phyloP scores from a whole-genome alignment of 2,329 filamentous ascomycete species.

The Cladosporium oxysporum region DNA sequence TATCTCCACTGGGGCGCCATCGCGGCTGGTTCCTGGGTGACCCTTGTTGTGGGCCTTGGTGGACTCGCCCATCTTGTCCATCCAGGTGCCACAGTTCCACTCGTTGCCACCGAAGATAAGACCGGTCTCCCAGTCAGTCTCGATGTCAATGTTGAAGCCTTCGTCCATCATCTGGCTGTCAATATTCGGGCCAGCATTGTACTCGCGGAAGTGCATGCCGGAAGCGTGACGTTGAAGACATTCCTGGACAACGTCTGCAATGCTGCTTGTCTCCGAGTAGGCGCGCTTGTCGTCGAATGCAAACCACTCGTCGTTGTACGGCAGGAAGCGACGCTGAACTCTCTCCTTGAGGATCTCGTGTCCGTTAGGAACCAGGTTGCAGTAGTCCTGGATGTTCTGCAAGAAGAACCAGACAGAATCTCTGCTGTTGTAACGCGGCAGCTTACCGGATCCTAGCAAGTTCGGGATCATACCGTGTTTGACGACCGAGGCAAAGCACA shows the following conservation, averaged over 20 bases:
- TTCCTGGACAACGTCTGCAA: slow-evolving; percentile 91
- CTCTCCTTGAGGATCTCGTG: slow-evolving; percentile 71
- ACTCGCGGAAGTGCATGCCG: slow-evolving; percentile 89
- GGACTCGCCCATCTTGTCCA: slow-evolving; percentile 99
- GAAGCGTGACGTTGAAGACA: slow-evolving; percentile 87
- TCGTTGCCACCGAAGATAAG: slow-evolving; percentile 94
- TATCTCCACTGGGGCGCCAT: slow-evolving; percentile 93
- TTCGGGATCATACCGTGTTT: slow-evolving; percentile 99
- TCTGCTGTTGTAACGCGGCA: slow-evolving; percentile 90
- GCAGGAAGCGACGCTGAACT: slow-evolving; percentile 82
- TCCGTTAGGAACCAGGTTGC: slow-evolving; percentile 76
- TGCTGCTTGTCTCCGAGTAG: slow-evolving; percentile 79
- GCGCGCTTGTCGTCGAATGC: slow-evolving; percentile 75
- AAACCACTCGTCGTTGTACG: slow-evolving; percentile 97
- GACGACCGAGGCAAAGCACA: slow-evolving; percentile 90
- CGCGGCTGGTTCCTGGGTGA: slow-evolving; percentile 91
- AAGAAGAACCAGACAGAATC: slow-evolving; percentile 99
- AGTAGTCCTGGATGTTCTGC: slow-evolving; percentile 93
- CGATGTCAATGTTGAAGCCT: slow-evolving; percentile 89
- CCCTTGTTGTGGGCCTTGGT: slow-evolving; percentile 88
- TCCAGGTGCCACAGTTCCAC: slow-evolving; percentile 96
- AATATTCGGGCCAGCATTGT: slow-evolving; percentile 84
- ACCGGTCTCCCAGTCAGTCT: slow-evolving; percentile 87
- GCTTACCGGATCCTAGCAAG: slow-evolving; percentile 78
- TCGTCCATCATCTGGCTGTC: slow-evolving; percentile 91